Percentiles rank a stretch among this genome's conserved stretches.
Conservation (phyloP, 1,139 yeast genomes). For the Lodderomyces oxycetoniae region DNA sequence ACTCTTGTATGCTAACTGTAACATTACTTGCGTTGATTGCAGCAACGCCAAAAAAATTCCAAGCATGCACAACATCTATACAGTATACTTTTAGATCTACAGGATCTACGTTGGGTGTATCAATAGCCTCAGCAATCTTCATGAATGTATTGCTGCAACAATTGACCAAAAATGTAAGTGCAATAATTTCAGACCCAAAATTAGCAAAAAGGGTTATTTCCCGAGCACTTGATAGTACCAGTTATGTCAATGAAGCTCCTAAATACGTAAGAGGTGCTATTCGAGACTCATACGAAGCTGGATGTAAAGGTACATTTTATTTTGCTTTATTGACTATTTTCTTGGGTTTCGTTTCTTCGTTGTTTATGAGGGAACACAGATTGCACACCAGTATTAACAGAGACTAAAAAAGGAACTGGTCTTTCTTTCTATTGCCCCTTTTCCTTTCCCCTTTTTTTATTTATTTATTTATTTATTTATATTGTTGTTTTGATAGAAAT, state of each 20-base stretch:
- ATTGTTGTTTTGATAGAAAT: not conserved
- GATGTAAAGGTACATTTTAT: conserved; percentile 49
- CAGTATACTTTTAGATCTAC: conserved; percentile 73
- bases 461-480: not conserved
- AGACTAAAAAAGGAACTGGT: conserved; percentile 18
- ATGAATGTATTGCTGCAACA: conserved; percentile 29
- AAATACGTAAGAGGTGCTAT: conserved; percentile 41
- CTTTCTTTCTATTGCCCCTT: not conserved
- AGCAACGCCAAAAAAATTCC: conserved; percentile 54
- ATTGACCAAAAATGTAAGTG: conserved; percentile 19
- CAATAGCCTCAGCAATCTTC: conserved; percentile 64
- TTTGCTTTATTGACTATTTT: conserved; percentile 39
- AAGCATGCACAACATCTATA: conserved; percentile 71
- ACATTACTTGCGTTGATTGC: conserved; percentile 66
- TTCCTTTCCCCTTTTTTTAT: not conserved
- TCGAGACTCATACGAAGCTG: conserved; percentile 43
- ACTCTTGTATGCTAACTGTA: conserved; percentile 58
- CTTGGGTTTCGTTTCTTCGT: conserved; percentile 34
- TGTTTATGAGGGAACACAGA: conserved; percentile 42
- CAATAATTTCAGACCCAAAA: conserved; percentile 23
- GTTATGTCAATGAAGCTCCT: conserved; percentile 52
- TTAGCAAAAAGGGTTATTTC: conserved; percentile 42
- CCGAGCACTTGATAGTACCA: conserved; percentile 52
- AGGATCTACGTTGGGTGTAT: conserved; percentile 70
- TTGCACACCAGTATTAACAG: conserved; percentile 37